Evolutionary conservation across 108 stramenopile species (phyloP).

Genomic region (Aurantiochytrium sp.): DNA sequence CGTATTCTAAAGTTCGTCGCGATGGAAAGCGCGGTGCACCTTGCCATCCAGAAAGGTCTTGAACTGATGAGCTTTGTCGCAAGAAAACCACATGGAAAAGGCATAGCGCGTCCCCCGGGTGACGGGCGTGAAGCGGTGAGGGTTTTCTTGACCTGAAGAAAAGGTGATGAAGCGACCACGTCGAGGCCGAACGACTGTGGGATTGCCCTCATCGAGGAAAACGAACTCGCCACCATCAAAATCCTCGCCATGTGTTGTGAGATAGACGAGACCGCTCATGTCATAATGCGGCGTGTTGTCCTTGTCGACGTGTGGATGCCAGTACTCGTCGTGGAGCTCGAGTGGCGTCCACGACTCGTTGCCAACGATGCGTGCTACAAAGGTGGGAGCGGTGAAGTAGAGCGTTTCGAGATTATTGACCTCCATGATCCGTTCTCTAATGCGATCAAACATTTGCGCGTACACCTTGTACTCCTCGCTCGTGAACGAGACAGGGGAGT

Average conservation of each 20-base stretch:
- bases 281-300: slow-evolving; percentile 47
- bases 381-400: slow-evolving; percentile 45
- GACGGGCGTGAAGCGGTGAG: slow-evolving; percentile 23
- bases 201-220: background rate
- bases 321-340: slow-evolving; percentile 43
- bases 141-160: slow-evolving; percentile 33
- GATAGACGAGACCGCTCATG: slow-evolving; percentile 39
- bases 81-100: slow-evolving; percentile 46
- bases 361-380: slow-evolving; percentile 31
- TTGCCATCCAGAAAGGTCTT: slow-evolving; percentile 37
- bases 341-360: slow-evolving; percentile 24
- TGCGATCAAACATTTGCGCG: background rate
- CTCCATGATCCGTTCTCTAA: background rate
- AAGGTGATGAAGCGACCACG: slow-evolving; percentile 27
- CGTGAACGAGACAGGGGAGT: background rate
- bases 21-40: slow-evolving; percentile 21
- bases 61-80: slow-evolving; percentile 22
- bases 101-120: slow-evolving; percentile 23
- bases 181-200: background rate
- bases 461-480: slow-evolving; percentile 19
- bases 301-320: slow-evolving; percentile 39
- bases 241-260: slow-evolving; percentile 24
- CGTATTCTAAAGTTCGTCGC: too few species aligned
- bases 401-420: background rate
- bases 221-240: slow-evolving; percentile 35